Percentiles rank a stretch among this genome's conserved stretches.
Evolutionary conservation across 2,329 filamentous ascomycete species (phyloP).

Genomic region (Ilyonectria robusta): DNA sequence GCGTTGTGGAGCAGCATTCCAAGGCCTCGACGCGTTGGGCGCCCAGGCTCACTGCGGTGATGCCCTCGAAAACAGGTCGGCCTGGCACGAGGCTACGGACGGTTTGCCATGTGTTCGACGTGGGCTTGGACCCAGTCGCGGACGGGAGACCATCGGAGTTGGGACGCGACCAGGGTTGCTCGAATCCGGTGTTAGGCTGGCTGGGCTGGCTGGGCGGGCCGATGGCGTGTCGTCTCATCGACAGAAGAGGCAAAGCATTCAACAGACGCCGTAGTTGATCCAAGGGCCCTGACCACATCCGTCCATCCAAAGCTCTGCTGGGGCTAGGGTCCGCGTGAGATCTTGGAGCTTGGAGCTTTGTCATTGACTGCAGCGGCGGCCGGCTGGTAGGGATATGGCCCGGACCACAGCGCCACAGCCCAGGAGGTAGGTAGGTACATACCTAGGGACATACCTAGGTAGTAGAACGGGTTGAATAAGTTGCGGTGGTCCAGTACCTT

Average conservation of each 20-base stretch:
- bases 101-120: conserved; percentile 38
- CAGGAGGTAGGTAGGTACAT: not conserved
- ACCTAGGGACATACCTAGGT: too few relatives aligned
- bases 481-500: conserved; percentile 20
- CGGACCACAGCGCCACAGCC: not conserved
- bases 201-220: conserved; percentile 25
- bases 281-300: conserved; percentile 39
- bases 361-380: conserved; percentile 24
- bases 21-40: conserved; percentile 21
- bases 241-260: conserved; percentile 26
- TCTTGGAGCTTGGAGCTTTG: conserved; percentile 30
- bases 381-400: conserved; percentile 28
- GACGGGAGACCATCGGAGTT: conserved; percentile 34
- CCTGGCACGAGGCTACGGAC: conserved; percentile 18
- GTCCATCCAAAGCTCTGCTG: conserved; percentile 33
- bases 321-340: conserved; percentile 39
- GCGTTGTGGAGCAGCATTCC: conserved; percentile 20
- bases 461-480: not conserved
- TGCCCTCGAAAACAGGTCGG: conserved; percentile 22
- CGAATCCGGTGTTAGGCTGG: conserved; percentile 29
- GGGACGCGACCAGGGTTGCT: conserved; percentile 32
- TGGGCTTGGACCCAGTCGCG: conserved; percentile 22
- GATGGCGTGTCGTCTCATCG: conserved; percentile 35
- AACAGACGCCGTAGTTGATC: conserved; percentile 27
- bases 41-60: conserved; percentile 11